Evolutionary conservation across 352 stramenopile genomes (phyloP).

Genomic region (Phytophthora fragariae): DNA sequence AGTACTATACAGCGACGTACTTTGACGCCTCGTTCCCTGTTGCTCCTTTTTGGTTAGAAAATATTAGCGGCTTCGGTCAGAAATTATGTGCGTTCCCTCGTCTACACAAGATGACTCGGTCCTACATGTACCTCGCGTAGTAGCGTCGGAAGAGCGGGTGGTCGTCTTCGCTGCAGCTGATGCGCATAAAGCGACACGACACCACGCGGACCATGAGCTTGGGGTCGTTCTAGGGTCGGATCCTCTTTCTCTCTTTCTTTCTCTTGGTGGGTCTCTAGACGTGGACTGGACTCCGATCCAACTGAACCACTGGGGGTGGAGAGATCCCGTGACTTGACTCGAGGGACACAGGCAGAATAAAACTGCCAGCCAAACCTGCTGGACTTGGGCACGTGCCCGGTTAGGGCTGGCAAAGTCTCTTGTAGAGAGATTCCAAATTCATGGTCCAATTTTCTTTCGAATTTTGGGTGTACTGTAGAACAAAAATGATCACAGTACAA

Average conservation of each 20-base stretch:
- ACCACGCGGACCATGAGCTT: constrained; percentile 15
- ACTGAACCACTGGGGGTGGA: background rate
- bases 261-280: background rate
- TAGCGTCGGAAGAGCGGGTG: constrained; percentile 41
- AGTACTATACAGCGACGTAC: background rate
- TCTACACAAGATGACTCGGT: background rate
- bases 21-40: background rate
- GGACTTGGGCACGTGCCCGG: background rate
- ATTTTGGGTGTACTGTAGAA: background rate
- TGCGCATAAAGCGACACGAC: constrained; percentile 35
- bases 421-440: background rate
- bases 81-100: background rate
- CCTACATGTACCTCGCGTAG: constrained; percentile 33
- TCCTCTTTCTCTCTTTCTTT: background rate
- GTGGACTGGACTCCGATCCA: background rate
- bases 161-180: constrained; percentile 35
- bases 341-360: background rate
- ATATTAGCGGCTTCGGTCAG: background rate
- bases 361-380: background rate
- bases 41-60: background rate
- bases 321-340: background rate
- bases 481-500: background rate
- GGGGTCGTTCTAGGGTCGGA: background rate
- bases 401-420: background rate
- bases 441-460: background rate